Conservation (phyloP, 192 early-diverging fungal species). For the Coemansia sp. region DNA sequence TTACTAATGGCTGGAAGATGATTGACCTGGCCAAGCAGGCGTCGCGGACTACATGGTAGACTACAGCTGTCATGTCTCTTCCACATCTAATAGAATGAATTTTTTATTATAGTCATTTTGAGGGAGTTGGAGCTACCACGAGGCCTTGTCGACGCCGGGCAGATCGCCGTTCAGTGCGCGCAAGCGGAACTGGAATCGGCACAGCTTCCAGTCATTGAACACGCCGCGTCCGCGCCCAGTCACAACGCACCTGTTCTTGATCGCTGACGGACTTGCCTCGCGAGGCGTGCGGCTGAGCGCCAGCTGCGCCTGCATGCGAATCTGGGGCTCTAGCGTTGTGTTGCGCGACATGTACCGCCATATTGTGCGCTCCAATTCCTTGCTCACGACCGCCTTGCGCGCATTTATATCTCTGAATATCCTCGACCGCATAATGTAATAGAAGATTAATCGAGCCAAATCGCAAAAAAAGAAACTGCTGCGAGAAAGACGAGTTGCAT, state of each 20-base stretch:
- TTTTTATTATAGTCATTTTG: not conserved
- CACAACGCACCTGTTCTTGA: constrained; percentile 75
- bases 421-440: constrained; percentile 34
- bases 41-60: constrained; percentile 56
- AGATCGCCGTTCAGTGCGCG: constrained; percentile 80
- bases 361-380: constrained; percentile 74
- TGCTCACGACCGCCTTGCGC: constrained; percentile 65
- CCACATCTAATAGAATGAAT: constrained; percentile 2
- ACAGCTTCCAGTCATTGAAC: constrained; percentile 73
- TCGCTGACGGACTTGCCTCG: constrained; percentile 63
- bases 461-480: not conserved
- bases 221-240: constrained; percentile 80
- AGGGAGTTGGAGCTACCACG: constrained; percentile 62
- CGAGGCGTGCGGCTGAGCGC: constrained; percentile 69
- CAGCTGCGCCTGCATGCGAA: constrained; percentile 79
- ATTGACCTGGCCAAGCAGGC: constrained; percentile 87
- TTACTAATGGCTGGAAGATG: constrained; percentile 92
- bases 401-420: constrained; percentile 75
- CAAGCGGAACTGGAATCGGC: constrained; percentile 78
- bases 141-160: constrained; percentile 79
- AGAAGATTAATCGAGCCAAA: not conserved
- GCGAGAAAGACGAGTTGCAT: too few relatives aligned
- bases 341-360: constrained; percentile 80
- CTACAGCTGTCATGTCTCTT: not conserved
- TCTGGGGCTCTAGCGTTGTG: constrained; percentile 70